Conservation (phyloP, 306 rosid species). For the Nissolia schottii region DNA sequence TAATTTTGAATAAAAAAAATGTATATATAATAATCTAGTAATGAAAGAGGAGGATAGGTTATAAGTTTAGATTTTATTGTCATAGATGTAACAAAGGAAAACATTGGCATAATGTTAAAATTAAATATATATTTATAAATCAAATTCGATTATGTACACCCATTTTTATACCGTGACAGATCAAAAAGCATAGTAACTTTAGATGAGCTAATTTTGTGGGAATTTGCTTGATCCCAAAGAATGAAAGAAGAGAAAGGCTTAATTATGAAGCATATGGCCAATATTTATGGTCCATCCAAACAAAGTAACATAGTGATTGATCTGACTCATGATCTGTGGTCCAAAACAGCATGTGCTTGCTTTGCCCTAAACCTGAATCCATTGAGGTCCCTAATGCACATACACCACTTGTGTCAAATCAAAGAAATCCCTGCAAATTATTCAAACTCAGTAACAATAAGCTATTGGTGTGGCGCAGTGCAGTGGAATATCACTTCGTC, state of each 20-base stretch:
- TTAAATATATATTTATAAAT: neutral
- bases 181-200: neutral
- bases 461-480: no score
- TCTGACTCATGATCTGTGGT: neutral
- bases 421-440: neutral
- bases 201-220: neutral
- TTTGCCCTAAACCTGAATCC: neutral
- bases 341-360: neutral
- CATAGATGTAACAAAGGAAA: no score
- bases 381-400: slow-evolving; percentile 1
- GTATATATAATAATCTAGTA: no score
- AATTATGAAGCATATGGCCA: neutral
- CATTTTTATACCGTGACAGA: neutral
- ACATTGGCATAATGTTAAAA: no score
- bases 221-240: slow-evolving; percentile 16
- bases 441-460: no score
- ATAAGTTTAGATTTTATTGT: no score
- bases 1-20: no score
- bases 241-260: neutral
- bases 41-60: no score
- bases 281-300: neutral
- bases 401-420: neutral
- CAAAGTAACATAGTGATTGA: neutral
- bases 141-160: neutral
- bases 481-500: no score